Evolutionary conservation across 441 rosid genomes (phyloP).

Genomic region (Populus trichocarpa): DNA sequence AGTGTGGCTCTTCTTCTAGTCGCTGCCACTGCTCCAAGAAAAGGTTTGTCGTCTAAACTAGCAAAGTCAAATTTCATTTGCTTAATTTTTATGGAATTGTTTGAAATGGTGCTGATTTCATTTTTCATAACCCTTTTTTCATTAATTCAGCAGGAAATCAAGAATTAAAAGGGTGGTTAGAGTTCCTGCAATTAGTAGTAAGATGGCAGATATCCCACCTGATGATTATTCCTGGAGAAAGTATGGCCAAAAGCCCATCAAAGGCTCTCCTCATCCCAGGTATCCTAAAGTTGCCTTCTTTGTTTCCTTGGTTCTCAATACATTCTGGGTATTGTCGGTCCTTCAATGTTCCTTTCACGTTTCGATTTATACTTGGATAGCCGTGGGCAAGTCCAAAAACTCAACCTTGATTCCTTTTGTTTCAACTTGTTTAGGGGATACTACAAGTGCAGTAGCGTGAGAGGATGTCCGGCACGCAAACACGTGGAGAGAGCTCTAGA

Average conservation of each 20-base stretch:
- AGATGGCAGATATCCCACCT: conserved; percentile 92
- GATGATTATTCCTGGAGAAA: conserved; percentile 97
- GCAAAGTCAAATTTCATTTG: not conserved
- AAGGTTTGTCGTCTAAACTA: conserved; percentile 39
- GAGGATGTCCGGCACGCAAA: conserved; percentile 85
- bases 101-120: not conserved
- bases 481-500: conserved; percentile 80
- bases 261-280: conserved; percentile 97
- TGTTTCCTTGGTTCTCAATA: not conserved
- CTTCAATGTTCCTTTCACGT: not conserved
- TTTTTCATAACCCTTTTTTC: not conserved
- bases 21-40: conserved; percentile 87
- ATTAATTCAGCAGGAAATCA: conserved; percentile 48
- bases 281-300: conserved; percentile 9
- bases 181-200: conserved; percentile 81
- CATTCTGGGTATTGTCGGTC: not conserved
- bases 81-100: not conserved
- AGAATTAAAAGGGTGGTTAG: conserved; percentile 63
- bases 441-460: conserved; percentile 72
- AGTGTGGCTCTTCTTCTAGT: conserved; percentile 53
- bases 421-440: conserved; percentile 51
- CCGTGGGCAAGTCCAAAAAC: not conserved
- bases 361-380: not conserved
- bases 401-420: not conserved
- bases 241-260: conserved; percentile 96